Conservation (phyloP, 169 alveolate genomes). For the Plasmodium gaboni region DNA sequence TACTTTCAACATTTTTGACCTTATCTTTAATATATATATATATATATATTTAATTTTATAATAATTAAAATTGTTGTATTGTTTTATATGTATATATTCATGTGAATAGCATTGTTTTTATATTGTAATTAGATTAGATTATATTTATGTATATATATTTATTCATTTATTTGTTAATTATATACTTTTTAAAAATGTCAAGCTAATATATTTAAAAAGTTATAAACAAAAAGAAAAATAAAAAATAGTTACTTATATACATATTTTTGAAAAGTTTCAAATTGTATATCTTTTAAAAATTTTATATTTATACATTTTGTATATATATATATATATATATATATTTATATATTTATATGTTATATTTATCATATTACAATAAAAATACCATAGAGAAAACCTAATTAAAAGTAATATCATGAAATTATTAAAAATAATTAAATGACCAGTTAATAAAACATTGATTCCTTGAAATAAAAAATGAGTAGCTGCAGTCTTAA, state of each 20-base stretch:
- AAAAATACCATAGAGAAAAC: background rate
- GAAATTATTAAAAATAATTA: constrained; percentile 37
- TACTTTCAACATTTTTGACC: constrained; percentile 18
- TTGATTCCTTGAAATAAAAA: constrained; percentile 40
- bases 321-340: constrained; percentile 7
- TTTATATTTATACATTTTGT: background rate
- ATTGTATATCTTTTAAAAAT: constrained; percentile 6
- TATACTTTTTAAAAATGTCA: constrained; percentile 15
- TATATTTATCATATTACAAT: constrained; percentile 19
- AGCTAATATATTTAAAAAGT: background rate
- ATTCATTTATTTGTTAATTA: background rate
- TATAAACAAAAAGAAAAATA: constrained; percentile 14
- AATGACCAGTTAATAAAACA: constrained; percentile 6
- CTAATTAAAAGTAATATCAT: constrained; percentile 12
- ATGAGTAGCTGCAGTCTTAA: constrained; percentile 70
- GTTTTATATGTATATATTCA: constrained; percentile 15
- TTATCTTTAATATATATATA: constrained; percentile 36
- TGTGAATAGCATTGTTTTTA: constrained; percentile 20
- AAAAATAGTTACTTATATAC: constrained; percentile 12
- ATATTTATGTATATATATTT: constrained; percentile 19
- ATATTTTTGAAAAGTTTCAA: constrained; percentile 48
- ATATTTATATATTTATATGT: background rate
- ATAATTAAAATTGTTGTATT: constrained; percentile 35
- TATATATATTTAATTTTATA: background rate
- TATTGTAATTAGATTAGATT: constrained; percentile 52